Evolutionary conservation across 2,329 filamentous ascomycete genomes (phyloP).

Genomic region (Chaetothyriales sp.): DNA sequence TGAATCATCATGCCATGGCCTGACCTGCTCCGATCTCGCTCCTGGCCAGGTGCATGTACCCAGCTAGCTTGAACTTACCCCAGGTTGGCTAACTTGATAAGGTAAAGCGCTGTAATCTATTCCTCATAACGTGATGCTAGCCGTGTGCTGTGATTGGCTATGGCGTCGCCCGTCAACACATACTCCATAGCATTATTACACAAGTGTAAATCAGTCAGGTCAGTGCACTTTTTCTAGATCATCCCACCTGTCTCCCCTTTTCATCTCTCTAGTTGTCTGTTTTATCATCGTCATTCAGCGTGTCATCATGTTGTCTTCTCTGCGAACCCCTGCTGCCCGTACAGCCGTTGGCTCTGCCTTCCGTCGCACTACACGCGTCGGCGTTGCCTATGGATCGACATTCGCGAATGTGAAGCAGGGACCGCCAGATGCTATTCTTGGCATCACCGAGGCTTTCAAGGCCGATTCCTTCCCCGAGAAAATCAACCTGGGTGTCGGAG

Average conservation of each 20-base stretch:
- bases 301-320: constrained; percentile 31
- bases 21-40: too few relatives aligned
- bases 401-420: constrained; percentile 89
- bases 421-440: constrained; percentile 50
- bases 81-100: too few relatives aligned
- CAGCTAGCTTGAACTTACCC: too few relatives aligned
- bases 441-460: constrained; percentile 95
- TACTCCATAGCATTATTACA: too few relatives aligned
- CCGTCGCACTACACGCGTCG: constrained; percentile 23
- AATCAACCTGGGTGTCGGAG: constrained; percentile 97
- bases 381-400: constrained; percentile 54
- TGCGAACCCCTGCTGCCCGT: constrained; percentile 29
- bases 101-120: too few relatives aligned
- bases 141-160: too few relatives aligned
- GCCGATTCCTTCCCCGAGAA: constrained; percentile 84
- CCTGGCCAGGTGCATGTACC: too few relatives aligned
- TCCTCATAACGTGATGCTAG: too few relatives aligned
- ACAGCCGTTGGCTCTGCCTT: constrained; percentile 26
- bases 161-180: too few relatives aligned
- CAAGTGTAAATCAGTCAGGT: too few relatives aligned
- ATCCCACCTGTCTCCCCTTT: neutral
- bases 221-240: neutral
- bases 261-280: neutral
- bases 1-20: too few relatives aligned
- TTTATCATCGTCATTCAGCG: neutral